These are phyloP conservation scores for Tolypocladium amazonense DNA, from an alignment of 2,329 filamentous ascomycete species.

Conservation along the genomic window DNA sequence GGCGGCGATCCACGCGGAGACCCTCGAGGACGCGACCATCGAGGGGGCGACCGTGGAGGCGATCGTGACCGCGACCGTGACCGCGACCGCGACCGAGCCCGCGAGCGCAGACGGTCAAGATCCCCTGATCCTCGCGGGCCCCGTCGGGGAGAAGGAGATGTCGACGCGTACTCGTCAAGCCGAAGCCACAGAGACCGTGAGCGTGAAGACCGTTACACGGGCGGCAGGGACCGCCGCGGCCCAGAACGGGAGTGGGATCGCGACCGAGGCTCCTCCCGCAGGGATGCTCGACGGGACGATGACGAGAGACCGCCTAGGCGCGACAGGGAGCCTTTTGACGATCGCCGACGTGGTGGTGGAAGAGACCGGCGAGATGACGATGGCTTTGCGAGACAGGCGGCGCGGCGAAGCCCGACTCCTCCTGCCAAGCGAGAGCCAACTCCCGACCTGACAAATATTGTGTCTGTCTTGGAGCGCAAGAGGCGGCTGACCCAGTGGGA, in stretches of 20 bases:
- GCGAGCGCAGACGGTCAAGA: constrained; percentile 68
- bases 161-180: constrained; percentile 88
- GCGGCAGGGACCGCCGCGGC: constrained; percentile 50
- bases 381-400: constrained; percentile 32
- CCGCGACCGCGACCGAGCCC: constrained; percentile 28
- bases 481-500: constrained; percentile 97
- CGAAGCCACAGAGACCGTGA: constrained; percentile 88
- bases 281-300: constrained; percentile 56
- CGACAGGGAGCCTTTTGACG: constrained; percentile 43
- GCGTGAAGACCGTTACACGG: constrained; percentile 79
- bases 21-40: constrained; percentile 23
- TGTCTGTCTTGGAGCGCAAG: constrained; percentile 76
- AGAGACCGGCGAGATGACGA: constrained; percentile 30
- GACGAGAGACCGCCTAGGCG: constrained; percentile 45
- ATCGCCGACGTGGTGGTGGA: constrained; percentile 43
- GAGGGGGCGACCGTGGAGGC: constrained; percentile 49
- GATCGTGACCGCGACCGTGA: constrained; percentile 20
- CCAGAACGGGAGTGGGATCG: constrained; percentile 71
- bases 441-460: constrained; percentile 79
- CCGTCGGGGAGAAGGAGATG: constrained; percentile 62
- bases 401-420: constrained; percentile 65
- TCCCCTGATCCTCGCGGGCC: constrained; percentile 65
- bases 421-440: constrained; percentile 91
- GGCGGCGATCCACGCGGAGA: constrained; percentile 53
- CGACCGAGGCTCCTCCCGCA: constrained; percentile 50